These are phyloP conservation scores for Luffa acutangula DNA, from an alignment of 306 rosid species.

Conservation along the genomic window DNA sequence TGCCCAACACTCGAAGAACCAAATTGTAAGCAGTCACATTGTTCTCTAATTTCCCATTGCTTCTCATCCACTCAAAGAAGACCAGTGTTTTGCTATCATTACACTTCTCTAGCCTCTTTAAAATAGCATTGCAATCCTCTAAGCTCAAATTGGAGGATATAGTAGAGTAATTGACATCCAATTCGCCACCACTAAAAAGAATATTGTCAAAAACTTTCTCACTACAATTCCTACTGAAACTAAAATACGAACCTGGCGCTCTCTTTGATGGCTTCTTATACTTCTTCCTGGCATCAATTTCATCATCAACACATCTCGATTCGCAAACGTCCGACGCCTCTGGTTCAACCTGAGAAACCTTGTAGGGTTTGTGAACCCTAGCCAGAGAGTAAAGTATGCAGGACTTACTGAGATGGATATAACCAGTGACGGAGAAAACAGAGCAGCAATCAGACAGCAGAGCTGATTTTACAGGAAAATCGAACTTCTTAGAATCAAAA, in stretches of 20 bases:
- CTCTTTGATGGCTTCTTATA: slow-evolving; percentile 18
- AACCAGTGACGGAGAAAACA: slow-evolving; percentile 6
- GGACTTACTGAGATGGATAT: slow-evolving; percentile 25
- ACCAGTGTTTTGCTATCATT: slow-evolving; percentile 35
- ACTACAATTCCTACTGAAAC: slow-evolving; percentile 16
- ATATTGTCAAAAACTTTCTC: slow-evolving; percentile 25
- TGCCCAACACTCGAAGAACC: slow-evolving; percentile 37
- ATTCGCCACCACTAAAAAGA: slow-evolving; percentile 28
- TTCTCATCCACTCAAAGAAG: slow-evolving; percentile 67
- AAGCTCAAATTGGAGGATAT: slow-evolving; percentile 34
- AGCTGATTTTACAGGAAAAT: slow-evolving; percentile 9
- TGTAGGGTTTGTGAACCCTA: slow-evolving; percentile 18
- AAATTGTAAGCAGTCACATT: slow-evolving; percentile 45
- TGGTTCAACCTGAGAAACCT: slow-evolving; percentile 23
- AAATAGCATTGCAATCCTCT: slow-evolving; percentile 48
- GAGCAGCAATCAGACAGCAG: slow-evolving; percentile 17
- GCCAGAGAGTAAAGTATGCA: slow-evolving; percentile 20
- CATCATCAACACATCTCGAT: slow-evolving; percentile 6
- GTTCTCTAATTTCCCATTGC: slow-evolving; percentile 38
- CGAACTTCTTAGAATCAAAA: slow-evolving; percentile 32
- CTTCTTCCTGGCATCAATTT: slow-evolving; percentile 15
- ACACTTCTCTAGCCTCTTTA: slow-evolving; percentile 43
- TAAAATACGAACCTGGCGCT: slow-evolving; percentile 21
- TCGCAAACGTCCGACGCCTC: slow-evolving; percentile 18
- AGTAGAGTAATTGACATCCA: slow-evolving; percentile 53